Evolutionary conservation across 805 yeast species (phyloP).

Genomic region (Jamesozyma gamospora): DNA sequence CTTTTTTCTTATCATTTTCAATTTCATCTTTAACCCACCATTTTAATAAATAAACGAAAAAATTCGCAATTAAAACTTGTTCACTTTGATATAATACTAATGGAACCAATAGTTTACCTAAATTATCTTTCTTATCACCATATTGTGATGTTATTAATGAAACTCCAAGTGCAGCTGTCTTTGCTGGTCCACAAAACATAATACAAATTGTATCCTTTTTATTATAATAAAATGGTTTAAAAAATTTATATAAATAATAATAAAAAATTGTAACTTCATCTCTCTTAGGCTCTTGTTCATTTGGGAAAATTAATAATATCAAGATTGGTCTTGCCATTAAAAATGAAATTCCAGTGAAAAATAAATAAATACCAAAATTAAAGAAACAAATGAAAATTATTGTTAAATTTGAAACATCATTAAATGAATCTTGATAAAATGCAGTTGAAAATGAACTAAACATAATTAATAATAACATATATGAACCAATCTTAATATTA

Average conservation of each 20-base stretch:
- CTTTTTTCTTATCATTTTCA: slow-evolving; percentile 8
- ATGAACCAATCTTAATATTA: slow-evolving; percentile 56
- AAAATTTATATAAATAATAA: slow-evolving; percentile 29
- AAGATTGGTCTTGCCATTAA: slow-evolving; percentile 51
- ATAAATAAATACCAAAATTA: slow-evolving; percentile 68
- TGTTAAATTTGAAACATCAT: slow-evolving; percentile 54
- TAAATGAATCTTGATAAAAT: slow-evolving; percentile 71
- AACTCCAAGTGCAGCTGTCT: slow-evolving; percentile 87
- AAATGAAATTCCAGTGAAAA: slow-evolving; percentile 61
- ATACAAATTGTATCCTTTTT: slow-evolving; percentile 66
- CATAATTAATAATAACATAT: slow-evolving; percentile 70
- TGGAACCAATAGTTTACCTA: slow-evolving; percentile 71
- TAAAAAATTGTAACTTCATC: slow-evolving; percentile 36
- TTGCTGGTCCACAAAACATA: slow-evolving; percentile 86
- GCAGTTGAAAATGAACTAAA: slow-evolving; percentile 80
- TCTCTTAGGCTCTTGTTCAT: slow-evolving; percentile 36
- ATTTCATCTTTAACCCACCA: slow-evolving; percentile 43
- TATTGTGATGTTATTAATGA: slow-evolving; percentile 74
- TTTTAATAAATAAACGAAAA: slow-evolving; percentile 55
- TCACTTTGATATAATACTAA: slow-evolving; percentile 79
- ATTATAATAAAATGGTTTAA: slow-evolving; percentile 59
- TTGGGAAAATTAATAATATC: slow-evolving; percentile 33
- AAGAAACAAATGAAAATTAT: slow-evolving; percentile 72
- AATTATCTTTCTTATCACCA: slow-evolving; percentile 47
- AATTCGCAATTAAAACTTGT: slow-evolving; percentile 75